Evolutionary conservation across 2,329 filamentous ascomycete genomes (phyloP).

Genomic region (Colletotrichum orbiculare): DNA sequence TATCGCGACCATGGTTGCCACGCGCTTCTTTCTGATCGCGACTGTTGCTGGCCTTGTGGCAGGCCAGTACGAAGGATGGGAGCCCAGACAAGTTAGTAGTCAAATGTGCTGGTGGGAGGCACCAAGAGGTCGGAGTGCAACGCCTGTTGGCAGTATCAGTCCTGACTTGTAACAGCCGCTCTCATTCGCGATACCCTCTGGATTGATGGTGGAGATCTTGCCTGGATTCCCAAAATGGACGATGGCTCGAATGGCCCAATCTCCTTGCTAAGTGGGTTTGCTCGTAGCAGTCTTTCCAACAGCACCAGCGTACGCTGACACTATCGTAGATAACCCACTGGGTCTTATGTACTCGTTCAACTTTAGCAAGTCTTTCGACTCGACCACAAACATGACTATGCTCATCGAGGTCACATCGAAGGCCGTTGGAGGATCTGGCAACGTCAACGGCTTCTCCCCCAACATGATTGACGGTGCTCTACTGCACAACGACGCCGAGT

Average conservation of each 20-base stretch:
- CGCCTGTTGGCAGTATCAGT: not conserved
- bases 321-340: constrained; percentile 57
- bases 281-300: constrained; percentile 18
- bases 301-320: constrained; percentile 27
- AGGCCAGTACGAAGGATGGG: constrained; percentile 62
- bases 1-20: not conserved
- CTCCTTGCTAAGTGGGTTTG: constrained; percentile 54
- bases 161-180: constrained; percentile 54
- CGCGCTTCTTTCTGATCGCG: constrained; percentile 41
- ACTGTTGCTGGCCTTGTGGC: constrained; percentile 42
- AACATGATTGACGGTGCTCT: constrained; percentile 72
- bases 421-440: constrained; percentile 56
- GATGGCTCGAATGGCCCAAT: constrained; percentile 51
- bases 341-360: constrained; percentile 69
- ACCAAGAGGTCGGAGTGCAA: constrained; percentile 51
- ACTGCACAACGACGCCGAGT: constrained; percentile 72
- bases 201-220: constrained; percentile 70
- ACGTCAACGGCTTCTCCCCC: constrained; percentile 63
- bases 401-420: constrained; percentile 63
- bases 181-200: constrained; percentile 72
- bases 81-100: constrained; percentile 61
- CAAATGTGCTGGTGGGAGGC: constrained; percentile 69
- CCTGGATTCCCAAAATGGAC: constrained; percentile 61
- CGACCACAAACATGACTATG: constrained; percentile 62
- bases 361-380: constrained; percentile 66